These are phyloP conservation scores for Colletotrichum gigasporum DNA, from an alignment of 2,329 filamentous ascomycete species.

Conservation along the genomic window DNA sequence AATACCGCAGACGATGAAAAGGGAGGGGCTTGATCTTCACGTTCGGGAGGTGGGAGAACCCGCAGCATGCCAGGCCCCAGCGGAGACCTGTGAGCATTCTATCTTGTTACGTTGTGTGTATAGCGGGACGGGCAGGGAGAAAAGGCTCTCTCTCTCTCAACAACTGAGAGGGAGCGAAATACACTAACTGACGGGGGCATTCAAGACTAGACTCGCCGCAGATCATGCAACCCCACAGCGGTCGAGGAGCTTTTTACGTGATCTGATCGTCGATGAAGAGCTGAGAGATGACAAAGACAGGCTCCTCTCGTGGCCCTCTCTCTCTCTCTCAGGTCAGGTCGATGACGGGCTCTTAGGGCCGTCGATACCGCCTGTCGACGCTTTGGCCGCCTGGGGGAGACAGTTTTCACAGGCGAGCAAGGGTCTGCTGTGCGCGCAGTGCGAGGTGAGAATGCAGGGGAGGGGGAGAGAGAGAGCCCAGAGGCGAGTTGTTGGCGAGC, in stretches of 20 bases:
- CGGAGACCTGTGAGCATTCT: not conserved
- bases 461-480: not conserved
- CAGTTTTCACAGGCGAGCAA: not conserved
- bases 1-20: not conserved
- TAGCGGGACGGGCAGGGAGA: not conserved
- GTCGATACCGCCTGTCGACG: not conserved
- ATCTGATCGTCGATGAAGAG: not conserved
- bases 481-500: too few relatives aligned
- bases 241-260: not conserved
- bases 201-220: not conserved
- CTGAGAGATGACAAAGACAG: not conserved
- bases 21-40: not conserved
- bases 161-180: not conserved
- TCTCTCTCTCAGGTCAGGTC: not conserved
- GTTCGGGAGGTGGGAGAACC: not conserved
- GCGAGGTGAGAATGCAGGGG: too few relatives aligned
- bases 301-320: not conserved
- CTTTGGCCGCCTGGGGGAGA: constrained; percentile 3
- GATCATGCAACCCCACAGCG: constrained; percentile 4
- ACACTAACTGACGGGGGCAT: not conserved
- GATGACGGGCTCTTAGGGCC: too few relatives aligned
- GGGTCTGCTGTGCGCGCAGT: too few relatives aligned
- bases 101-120: not conserved
- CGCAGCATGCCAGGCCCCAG: not conserved
- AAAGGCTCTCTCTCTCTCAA: not conserved